Conservation (phyloP, 2,329 filamentous ascomycete genomes). For the Sarocladium strictum region DNA sequence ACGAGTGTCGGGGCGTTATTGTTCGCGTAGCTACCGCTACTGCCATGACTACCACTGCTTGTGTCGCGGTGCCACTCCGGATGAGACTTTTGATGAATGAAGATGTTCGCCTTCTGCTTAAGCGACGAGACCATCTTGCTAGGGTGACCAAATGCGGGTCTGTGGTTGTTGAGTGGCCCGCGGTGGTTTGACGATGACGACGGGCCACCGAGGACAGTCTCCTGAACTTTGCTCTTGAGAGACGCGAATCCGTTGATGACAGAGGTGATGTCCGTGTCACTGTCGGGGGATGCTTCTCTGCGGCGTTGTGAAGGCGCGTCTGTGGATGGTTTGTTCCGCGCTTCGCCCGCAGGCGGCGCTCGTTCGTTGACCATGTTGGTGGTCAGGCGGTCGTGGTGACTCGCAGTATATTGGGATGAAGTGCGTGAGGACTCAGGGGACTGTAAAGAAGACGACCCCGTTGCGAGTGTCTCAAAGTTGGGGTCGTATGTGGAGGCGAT, state of each 20-base stretch:
- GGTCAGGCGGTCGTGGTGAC: not conserved
- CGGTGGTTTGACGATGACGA: constrained; percentile 12
- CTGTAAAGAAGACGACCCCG: no score
- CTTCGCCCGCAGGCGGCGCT: constrained; percentile 36
- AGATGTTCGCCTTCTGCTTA: constrained; percentile 50
- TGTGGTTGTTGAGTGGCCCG: constrained; percentile 2
- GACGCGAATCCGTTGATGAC: constrained; percentile 24
- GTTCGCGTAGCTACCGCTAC: not conserved
- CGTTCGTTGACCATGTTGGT: constrained; percentile 42
- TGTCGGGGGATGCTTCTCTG: constrained; percentile 22
- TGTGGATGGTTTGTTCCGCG: constrained; percentile 16
- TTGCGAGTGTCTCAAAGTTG: constrained; percentile 10
- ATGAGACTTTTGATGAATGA: constrained; percentile 47
- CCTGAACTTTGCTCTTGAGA: constrained; percentile 18
- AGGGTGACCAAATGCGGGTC: constrained; percentile 31
- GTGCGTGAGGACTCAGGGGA: no score
- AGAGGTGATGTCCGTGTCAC: constrained; percentile 24
- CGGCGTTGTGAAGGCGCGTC: constrained; percentile 11
- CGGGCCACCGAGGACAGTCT: constrained; percentile 7
- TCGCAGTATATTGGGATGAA: no score
- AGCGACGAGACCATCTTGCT: constrained; percentile 41
- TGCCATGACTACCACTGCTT: not conserved
- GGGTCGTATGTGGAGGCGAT: constrained; percentile 11
- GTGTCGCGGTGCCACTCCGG: constrained; percentile 48
- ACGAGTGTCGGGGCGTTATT: constrained; percentile 35